Evolutionary conservation across 2,329 filamentous ascomycete species (phyloP).

Genomic region (Monilinia laxa): DNA sequence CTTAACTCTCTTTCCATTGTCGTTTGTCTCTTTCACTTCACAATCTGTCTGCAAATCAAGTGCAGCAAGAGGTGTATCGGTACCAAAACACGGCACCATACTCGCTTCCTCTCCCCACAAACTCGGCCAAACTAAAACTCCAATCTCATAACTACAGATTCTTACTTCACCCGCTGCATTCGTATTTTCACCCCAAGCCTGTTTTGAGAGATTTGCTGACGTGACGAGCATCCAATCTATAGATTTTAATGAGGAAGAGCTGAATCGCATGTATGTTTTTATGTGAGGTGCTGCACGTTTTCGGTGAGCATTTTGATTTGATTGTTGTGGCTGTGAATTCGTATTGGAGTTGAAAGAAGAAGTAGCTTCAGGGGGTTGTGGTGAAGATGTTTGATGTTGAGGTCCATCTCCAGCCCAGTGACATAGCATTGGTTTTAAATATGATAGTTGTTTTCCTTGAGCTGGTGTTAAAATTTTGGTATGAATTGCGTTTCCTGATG

Average conservation of each 20-base stretch:
- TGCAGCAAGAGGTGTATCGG: slow-evolving; percentile 50
- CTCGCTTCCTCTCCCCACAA: slow-evolving; percentile 45
- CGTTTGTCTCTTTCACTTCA: neutral
- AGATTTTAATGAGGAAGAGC: slow-evolving; percentile 37
- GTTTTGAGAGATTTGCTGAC: slow-evolving; percentile 87
- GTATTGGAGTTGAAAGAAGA: slow-evolving; percentile 16
- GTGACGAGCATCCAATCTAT: slow-evolving; percentile 87
- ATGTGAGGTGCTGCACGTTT: slow-evolving; percentile 78
- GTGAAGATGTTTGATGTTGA: slow-evolving; percentile 23
- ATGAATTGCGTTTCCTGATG: slow-evolving; percentile 76
- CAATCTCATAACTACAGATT: slow-evolving; percentile 80
- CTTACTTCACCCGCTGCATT: slow-evolving; percentile 60
- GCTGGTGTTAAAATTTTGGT: slow-evolving; percentile 69
- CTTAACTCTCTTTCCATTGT: slow-evolving; percentile 22
- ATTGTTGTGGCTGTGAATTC: neutral
- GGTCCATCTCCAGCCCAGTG: slow-evolving; percentile 69
- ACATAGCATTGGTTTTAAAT: slow-evolving; percentile 67
- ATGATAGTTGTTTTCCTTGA: slow-evolving; percentile 72
- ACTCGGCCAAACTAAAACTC: slow-evolving; percentile 78
- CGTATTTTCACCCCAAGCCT: slow-evolving; percentile 76
- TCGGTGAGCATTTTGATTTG: slow-evolving; percentile 54
- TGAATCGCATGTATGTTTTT: slow-evolving; percentile 79
- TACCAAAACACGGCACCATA: slow-evolving; percentile 70
- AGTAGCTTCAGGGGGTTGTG: neutral
- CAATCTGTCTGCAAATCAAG: slow-evolving; percentile 23